Evolutionary conservation across 768 basidiomycete species (phyloP).

Genomic region (Naganishia onofrii): DNA sequence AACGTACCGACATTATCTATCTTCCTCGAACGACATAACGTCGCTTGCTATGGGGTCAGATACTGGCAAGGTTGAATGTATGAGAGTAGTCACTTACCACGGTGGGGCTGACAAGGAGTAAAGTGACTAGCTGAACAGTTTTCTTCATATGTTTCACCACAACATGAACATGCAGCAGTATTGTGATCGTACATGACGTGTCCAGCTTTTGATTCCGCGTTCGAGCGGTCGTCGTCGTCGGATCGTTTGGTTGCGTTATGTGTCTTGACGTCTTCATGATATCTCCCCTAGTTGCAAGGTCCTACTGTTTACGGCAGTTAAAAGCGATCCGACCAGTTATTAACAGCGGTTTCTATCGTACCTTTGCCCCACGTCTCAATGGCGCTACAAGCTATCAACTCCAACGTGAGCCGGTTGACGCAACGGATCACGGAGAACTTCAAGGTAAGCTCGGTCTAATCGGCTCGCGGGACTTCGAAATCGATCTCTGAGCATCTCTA

Average conservation of each 20-base stretch:
- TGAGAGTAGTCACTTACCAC: no score
- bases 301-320: background rate
- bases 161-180: no score
- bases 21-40: no score
- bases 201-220: slow-evolving; percentile 12
- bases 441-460: slow-evolving; percentile 35
- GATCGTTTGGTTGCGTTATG: background rate
- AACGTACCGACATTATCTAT: no score
- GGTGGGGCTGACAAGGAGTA: no score
- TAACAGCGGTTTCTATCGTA: background rate
- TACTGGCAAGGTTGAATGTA: no score
- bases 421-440: slow-evolving; percentile 51
- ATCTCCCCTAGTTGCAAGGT: background rate
- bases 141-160: no score
- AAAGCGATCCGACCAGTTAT: background rate
- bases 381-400: slow-evolving; percentile 23
- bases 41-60: no score
- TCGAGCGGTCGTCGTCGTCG: background rate
- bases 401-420: slow-evolving; percentile 40
- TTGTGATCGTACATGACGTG: slow-evolving; percentile 6
- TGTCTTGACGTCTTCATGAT: background rate
- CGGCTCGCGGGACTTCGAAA: background rate
- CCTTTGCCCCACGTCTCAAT: background rate
- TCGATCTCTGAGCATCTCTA: background rate
- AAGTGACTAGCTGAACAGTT: no score